Conservation (phyloP, 1,284 basidiomycete species). For the Flammula alnicola region DNA sequence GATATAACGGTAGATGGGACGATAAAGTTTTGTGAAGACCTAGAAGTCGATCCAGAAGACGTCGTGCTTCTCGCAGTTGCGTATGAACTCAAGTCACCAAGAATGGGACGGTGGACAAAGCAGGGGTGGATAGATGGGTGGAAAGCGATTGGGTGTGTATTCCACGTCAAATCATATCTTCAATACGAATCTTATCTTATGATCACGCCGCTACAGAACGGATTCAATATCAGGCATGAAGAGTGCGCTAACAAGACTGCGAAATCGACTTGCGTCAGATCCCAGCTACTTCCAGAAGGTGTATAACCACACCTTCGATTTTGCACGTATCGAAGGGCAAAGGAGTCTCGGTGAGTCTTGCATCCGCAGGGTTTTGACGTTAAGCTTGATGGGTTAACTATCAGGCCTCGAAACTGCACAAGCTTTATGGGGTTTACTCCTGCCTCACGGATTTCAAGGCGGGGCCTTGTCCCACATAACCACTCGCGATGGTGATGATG, state of each 20-base stretch:
- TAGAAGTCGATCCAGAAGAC: slow-evolving; percentile 74
- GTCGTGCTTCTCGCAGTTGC: slow-evolving; percentile 79
- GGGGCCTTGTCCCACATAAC: slow-evolving; percentile 63
- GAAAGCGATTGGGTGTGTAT: slow-evolving; percentile 65
- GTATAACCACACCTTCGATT: slow-evolving; percentile 89
- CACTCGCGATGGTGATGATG: slow-evolving; percentile 45
- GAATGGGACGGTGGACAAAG: slow-evolving; percentile 77
- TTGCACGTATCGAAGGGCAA: slow-evolving; percentile 80
- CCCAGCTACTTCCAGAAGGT: slow-evolving; percentile 83
- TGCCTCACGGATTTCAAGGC: slow-evolving; percentile 79
- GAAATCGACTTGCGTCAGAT: slow-evolving; percentile 69
- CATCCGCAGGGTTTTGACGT: neutral
- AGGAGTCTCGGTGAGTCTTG: slow-evolving; percentile 63
- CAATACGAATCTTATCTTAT: neutral
- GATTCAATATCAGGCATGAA: slow-evolving; percentile 79
- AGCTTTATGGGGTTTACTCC: slow-evolving; percentile 85
- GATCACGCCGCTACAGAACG: slow-evolving; percentile 40
- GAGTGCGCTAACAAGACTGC: slow-evolving; percentile 58
- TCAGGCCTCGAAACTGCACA: slow-evolving; percentile 75
- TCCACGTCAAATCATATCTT: neutral
- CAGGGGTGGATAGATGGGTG: slow-evolving; percentile 84
- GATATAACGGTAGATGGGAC: slow-evolving; percentile 78
- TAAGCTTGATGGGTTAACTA: neutral
- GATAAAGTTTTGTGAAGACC: slow-evolving; percentile 71
- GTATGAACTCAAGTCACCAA: slow-evolving; percentile 75